These are phyloP conservation scores for Phyllosticta citribraziliensis DNA, from an alignment of 2,329 filamentous ascomycete genomes.

Conservation along the genomic window DNA sequence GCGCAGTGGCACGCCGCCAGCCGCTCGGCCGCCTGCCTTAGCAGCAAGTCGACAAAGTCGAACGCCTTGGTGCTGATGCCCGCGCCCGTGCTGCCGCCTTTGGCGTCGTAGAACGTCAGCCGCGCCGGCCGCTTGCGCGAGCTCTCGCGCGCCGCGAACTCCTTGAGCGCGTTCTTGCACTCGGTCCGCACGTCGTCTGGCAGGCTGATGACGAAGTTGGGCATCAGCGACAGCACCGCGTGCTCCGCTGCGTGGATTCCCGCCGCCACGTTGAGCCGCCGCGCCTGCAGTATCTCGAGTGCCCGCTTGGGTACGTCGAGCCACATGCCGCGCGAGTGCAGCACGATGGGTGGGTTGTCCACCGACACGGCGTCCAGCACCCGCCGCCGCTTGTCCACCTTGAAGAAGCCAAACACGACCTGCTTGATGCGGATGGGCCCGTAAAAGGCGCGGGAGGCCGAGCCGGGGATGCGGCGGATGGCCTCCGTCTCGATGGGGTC, in stretches of 20 bases:
- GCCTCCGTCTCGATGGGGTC: constrained; percentile 88
- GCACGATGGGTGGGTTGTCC: constrained; percentile 82
- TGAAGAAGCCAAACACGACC: constrained; percentile 94
- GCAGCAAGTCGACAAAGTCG: constrained; percentile 74
- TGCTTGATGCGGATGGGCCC: constrained; percentile 78
- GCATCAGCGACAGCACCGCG: constrained; percentile 75
- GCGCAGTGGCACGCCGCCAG: constrained; percentile 68
- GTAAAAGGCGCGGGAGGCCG: constrained; percentile 65
- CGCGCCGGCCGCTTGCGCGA: constrained; percentile 74
- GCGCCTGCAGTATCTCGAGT: constrained; percentile 64
- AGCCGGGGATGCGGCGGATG: constrained; percentile 60
- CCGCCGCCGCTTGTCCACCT: constrained; percentile 74
- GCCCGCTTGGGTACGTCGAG: constrained; percentile 75
- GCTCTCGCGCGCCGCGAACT: constrained; percentile 64
- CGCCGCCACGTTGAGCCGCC: constrained; percentile 70
- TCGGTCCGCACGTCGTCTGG: constrained; percentile 90
- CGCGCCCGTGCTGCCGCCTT: constrained; percentile 71
- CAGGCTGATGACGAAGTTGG: constrained; percentile 81
- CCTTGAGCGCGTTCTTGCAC: constrained; percentile 82
- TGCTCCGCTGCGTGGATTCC: constrained; percentile 95
- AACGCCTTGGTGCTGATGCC: constrained; percentile 91
- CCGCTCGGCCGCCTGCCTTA: constrained; percentile 64
- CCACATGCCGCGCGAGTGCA: constrained; percentile 87
- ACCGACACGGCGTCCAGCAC: constrained; percentile 89
- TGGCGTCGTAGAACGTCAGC: constrained; percentile 89